Conservation (phyloP, 2,329 filamentous ascomycete species). For the Cordyceps cicadae region DNA sequence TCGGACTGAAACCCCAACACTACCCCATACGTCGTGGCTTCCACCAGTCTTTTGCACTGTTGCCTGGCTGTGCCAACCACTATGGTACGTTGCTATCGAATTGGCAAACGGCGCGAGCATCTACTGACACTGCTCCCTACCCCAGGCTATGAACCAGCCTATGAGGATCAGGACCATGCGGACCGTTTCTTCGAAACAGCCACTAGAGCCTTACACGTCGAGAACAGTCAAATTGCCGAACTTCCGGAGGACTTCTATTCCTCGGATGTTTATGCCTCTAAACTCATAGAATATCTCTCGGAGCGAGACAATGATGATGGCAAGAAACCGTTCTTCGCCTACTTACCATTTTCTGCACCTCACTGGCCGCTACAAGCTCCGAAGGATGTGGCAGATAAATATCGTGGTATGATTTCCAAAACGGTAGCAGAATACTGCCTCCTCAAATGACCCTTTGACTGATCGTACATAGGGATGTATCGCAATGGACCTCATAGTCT, state of each 20-base stretch:
- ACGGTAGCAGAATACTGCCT: no score
- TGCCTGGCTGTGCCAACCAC: conserved; percentile 44
- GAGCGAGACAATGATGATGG: conserved; percentile 35
- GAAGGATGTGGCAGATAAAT: conserved; percentile 45
- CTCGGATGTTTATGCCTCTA: conserved; percentile 43
- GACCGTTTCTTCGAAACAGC: conserved; percentile 27
- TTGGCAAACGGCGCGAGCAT: background rate
- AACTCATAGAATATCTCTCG: conserved; percentile 42
- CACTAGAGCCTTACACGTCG: conserved; percentile 26
- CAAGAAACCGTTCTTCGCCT: conserved; percentile 47
- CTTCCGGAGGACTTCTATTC: conserved; percentile 46
- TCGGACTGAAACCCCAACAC: conserved; percentile 30
- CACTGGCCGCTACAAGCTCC: conserved; percentile 58
- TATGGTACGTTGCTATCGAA: conserved; percentile 16
- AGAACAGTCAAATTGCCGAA: conserved; percentile 19
- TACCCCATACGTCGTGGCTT: conserved; percentile 46
- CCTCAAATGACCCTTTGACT: background rate
- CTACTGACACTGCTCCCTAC: background rate
- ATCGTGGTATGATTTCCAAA: conserved; percentile 31
- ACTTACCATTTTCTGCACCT: conserved; percentile 53
- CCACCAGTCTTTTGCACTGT: conserved; percentile 42
- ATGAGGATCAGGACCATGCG: conserved; percentile 30
- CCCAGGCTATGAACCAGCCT: conserved; percentile 37
- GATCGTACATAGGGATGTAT: conserved; percentile 31
- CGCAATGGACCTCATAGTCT: conserved; percentile 52